Base-by-base conservation (phyloP, 2,329 filamentous ascomycete genomes). In the Nemania sp. region DNA sequence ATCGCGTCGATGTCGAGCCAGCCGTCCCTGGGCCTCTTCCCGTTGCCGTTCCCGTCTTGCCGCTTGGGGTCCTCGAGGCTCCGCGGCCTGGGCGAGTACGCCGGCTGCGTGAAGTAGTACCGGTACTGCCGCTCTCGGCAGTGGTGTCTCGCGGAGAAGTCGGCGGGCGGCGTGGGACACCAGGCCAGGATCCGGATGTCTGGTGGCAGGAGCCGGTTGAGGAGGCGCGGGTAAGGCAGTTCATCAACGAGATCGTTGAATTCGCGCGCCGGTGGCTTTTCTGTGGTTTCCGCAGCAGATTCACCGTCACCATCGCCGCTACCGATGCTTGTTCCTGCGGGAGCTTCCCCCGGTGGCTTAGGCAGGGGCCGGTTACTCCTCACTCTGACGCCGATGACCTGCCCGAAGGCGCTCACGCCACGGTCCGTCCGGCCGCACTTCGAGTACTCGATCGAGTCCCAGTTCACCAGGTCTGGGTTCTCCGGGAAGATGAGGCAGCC, bases 81-180 rank as follows among this genome's bases (percentile, higher is more conserved):
- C 1, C 81, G 78, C 0, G 89, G 86, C 4, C 85, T 80, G 0
- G 92, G 92, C 2, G 86, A 79, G 72, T 92, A 97, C 1, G 90
- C 91, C 0, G 95, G 95, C 73, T 97, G 92, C 0, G 95, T 98
- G 79, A 99, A 99, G 80, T 97, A 98, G 77, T 99, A 99, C 59
- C 91, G 88, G 79, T 99, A 99, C 67, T 90, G 89, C 20, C 95
- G 85, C 77, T 97, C 92, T 63, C 89, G 87, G 77, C 95, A 99
- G 55, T 90, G 92, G 81, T 97, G 97, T 42, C 95, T 88, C 4
- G 95, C 95, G 35, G 91, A 92, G 75, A 99, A 99, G 63, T 85
- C 85, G 9, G 83, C 77, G 0, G 93, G 91, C 15, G 90, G 91
- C 32, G 86, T 81, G 0, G 94, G 92, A 73, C 93, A 97, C 95